Percentiles rank a stretch among this genome's conserved stretches.
Evolutionary conservation across 306 rosid species (phyloP).

Genomic region (Biancaea sappan): DNA sequence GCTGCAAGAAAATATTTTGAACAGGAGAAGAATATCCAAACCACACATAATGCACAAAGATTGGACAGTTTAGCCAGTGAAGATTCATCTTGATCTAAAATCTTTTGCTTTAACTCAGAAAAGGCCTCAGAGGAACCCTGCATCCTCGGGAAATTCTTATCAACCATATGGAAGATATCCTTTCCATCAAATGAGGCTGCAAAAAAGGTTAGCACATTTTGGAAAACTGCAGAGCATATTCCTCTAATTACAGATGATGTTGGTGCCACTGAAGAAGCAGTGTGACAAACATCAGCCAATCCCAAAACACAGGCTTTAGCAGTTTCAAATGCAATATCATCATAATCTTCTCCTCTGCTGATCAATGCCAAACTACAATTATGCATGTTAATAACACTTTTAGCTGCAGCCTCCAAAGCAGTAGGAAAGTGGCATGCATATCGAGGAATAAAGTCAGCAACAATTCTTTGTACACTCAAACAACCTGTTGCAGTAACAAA

Average conservation of each 20-base stretch:
- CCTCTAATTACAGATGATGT: slow-evolving; percentile 77
- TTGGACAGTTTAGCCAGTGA: slow-evolving; percentile 55
- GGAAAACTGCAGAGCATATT: slow-evolving; percentile 79
- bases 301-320: slow-evolving; percentile 77
- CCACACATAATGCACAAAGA: slow-evolving; percentile 59
- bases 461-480: slow-evolving; percentile 80
- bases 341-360: slow-evolving; percentile 64
- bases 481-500: slow-evolving; percentile 59
- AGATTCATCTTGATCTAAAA: slow-evolving; percentile 63
- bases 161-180: slow-evolving; percentile 62
- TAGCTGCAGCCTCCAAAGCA: slow-evolving; percentile 84
- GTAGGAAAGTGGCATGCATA: slow-evolving; percentile 84
- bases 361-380: slow-evolving; percentile 64
- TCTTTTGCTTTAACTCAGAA: slow-evolving; percentile 56
- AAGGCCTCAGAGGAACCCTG: slow-evolving; percentile 59
- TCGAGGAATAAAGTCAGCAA: slow-evolving; percentile 87
- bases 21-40: slow-evolving; percentile 68
- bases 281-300: slow-evolving; percentile 66
- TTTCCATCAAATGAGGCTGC: slow-evolving; percentile 64
- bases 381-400: slow-evolving; percentile 79
- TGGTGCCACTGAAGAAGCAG: slow-evolving; percentile 66
- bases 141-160: slow-evolving; percentile 60
- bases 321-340: slow-evolving; percentile 76
- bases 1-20: slow-evolving; percentile 81
- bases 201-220: slow-evolving; percentile 70